A percentile compares a stretch with the other conserved stretches of the same genome.
These are phyloP conservation scores for Crucihimalaya himalaica DNA, from an alignment of 345 rosid genomes.

Conservation along the genomic window DNA sequence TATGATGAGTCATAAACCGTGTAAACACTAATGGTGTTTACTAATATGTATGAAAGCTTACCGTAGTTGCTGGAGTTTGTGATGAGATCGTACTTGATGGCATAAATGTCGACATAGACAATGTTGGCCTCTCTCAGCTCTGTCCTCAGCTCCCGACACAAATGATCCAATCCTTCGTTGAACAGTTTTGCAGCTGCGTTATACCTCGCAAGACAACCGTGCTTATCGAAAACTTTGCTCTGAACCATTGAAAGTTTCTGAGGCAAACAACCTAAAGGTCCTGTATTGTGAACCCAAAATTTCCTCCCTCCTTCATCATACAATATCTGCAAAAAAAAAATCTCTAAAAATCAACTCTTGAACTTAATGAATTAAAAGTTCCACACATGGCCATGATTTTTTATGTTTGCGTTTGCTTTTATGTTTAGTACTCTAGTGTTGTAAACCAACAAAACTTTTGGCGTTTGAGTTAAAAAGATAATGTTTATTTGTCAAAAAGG, in stretches of 20 bases:
- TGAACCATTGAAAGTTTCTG: conserved; percentile 64
- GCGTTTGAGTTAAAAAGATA: no score
- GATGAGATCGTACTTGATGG: conserved; percentile 75
- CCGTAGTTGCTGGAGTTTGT: conserved; percentile 60
- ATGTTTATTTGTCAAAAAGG: neutral
- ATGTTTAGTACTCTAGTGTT: neutral
- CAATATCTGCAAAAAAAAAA: conserved; percentile 41
- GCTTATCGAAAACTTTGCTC: conserved; percentile 48
- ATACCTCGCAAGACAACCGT: conserved; percentile 62
- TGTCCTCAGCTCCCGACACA: conserved; percentile 52
- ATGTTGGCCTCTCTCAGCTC: conserved; percentile 56
- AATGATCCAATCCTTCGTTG: conserved; percentile 54
- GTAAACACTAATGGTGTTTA: neutral
- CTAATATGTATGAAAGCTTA: conserved; percentile 29
- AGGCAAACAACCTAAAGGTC: conserved; percentile 91
- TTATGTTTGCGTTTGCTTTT: no score
- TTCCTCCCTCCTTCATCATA: conserved; percentile 71
- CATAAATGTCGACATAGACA: conserved; percentile 67
- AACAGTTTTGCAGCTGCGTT: conserved; percentile 70
- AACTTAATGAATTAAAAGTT: neutral
- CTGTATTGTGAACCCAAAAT: conserved; percentile 90
- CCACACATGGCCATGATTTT: no score
- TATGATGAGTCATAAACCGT: neutral
- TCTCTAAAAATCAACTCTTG: neutral
- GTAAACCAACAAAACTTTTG: neutral